Evolutionary conservation across 495 filamentous ascomycete species (phyloP).

Genomic region (Hypomontagnella monticulosa): DNA sequence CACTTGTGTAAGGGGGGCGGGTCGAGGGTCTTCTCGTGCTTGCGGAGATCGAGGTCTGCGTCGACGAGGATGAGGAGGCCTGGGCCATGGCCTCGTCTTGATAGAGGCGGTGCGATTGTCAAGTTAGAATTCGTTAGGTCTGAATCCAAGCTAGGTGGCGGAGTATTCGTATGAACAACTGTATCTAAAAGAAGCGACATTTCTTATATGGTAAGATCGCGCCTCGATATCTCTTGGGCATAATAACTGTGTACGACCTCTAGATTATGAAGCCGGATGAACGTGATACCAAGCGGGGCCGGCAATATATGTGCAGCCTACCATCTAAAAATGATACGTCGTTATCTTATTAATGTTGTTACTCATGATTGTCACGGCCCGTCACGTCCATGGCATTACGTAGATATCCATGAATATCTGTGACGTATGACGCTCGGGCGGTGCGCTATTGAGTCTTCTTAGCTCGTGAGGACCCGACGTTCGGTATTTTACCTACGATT

Average conservation of each 20-base stretch:
- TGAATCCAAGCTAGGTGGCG: background rate
- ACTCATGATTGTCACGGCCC: background rate
- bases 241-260: too few species aligned
- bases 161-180: background rate
- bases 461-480: too few species aligned
- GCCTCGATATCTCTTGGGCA: too few species aligned
- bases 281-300: slow-evolving; percentile 20
- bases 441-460: too few species aligned
- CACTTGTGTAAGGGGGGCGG: slow-evolving; percentile 64
- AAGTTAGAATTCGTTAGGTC: slow-evolving; percentile 1
- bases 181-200: background rate
- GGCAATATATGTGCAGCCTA: background rate
- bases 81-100: slow-evolving; percentile 43
- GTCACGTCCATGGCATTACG: too few species aligned
- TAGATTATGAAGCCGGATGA: background rate
- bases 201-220: too few species aligned
- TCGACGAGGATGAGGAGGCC: slow-evolving; percentile 41
- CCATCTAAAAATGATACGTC: slow-evolving; percentile 3
- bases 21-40: slow-evolving; percentile 46
- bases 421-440: too few species aligned
- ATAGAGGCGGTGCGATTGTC: slow-evolving; percentile 34
- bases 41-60: slow-evolving; percentile 26
- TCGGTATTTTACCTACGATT: too few species aligned
- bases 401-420: too few species aligned
- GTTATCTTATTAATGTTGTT: background rate